Evolutionary conservation across 352 stramenopile genomes (phyloP).

Genomic region (Phytopythium helicoides): DNA sequence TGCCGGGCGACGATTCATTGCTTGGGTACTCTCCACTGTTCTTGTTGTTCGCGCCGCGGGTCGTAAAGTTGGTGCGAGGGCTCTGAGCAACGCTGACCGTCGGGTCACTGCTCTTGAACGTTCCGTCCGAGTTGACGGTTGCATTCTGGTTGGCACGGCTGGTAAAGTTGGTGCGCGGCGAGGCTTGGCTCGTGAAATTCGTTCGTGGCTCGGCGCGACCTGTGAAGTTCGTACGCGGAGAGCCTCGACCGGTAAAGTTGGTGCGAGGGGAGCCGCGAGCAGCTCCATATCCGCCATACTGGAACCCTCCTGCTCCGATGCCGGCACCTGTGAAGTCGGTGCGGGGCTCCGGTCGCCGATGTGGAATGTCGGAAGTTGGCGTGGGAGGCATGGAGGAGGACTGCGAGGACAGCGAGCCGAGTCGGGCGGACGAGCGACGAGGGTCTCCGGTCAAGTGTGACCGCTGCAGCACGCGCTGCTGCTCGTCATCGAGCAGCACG

Average conservation of each 20-base stretch:
- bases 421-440: not conserved
- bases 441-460: constrained; percentile 7
- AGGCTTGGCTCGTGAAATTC: too few relatives aligned
- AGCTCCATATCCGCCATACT: not conserved
- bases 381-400: constrained; percentile 26
- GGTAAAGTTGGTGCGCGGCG: constrained; percentile 40
- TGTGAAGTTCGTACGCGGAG: too few relatives aligned
- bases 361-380: constrained; percentile 26
- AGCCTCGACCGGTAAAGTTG: too few relatives aligned
- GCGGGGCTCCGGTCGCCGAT: constrained; percentile 6
- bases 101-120: constrained; percentile 7
- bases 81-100: constrained; percentile 16
- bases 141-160: constrained; percentile 5
- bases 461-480: constrained; percentile 38
- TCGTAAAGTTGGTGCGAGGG: constrained; percentile 48
- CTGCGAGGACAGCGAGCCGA: constrained; percentile 11
- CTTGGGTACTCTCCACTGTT: not conserved
- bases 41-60: constrained; percentile 1
- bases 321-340: constrained; percentile 40
- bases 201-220: too few relatives aligned
- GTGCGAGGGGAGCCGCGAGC: too few relatives aligned
- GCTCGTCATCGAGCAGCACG: constrained; percentile 54
- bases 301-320: not conserved
- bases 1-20: constrained; percentile 8
- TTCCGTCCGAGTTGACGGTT: constrained; percentile 5